Evolutionary conservation across 371 early-diverging fungal genomes (phyloP), one percentile per base, ranked within the genome.

Genomic region (Umbelopsis sp.): DNA sequence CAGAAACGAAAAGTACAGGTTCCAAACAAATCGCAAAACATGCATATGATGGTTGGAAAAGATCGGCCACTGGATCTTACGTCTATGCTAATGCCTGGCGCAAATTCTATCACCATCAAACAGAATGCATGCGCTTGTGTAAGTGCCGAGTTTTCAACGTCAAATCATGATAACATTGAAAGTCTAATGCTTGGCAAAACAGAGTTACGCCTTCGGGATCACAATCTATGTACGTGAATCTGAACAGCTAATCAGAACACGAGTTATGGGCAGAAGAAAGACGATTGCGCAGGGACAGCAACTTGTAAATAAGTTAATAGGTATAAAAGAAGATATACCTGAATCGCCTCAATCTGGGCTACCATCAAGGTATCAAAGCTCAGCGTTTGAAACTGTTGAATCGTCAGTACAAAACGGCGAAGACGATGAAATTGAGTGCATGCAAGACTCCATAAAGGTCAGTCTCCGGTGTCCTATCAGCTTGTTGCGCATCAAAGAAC

Each of bases 401-500:
- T 16, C 14, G 35, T 45, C 37, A 29, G 11, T 63, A 10, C 25
- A 16, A 45, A 44, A 44, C 37, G n/a, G 38, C 38, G 62, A 62
- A 1, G 82, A 78, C 25, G 83, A 83, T 41, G 82, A 82, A 4
- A 67, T 80, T 44, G 57, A 72, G 4, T 70, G 79, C 24, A 11
- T 72, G n/a, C 79, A 82, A 44, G 24, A 62, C 29, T 68, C 69
- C 3, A 65, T 79, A 1, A 72, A 69, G 22, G 51, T 83, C 10
- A 71, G 68, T 18, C 52, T 83, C 7, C 72, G 69, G 38, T 80
- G 83, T 50, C 83, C 83, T 0, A 74, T 82, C 10, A 72, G 76
- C 12, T 46, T 82, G 5, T 51, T 66, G 24, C 66, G 74, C 22
- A 80, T 82, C 7, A 69, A 70, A 16, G 48, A 66, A 45, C 82